These are phyloP conservation scores for Pythium guiyangense DNA, from an alignment of 352 stramenopile genomes.

Conservation along the genomic window DNA sequence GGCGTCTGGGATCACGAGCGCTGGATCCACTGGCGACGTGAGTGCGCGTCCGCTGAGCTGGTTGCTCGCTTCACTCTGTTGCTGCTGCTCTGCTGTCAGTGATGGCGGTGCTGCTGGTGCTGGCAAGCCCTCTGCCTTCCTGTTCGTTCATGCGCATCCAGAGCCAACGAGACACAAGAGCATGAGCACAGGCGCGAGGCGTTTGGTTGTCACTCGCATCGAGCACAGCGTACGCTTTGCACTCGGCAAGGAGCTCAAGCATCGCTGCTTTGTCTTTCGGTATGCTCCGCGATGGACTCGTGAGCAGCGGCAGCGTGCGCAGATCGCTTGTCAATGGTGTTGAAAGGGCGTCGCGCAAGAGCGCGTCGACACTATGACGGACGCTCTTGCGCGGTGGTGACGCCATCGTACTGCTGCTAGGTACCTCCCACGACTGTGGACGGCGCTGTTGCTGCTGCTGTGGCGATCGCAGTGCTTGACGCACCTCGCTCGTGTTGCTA, in stretches of 20 bases:
- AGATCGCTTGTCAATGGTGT: background rate
- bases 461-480: background rate
- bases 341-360: background rate
- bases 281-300: constrained; percentile 7
- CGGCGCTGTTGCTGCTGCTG: background rate
- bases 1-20: constrained; percentile 25
- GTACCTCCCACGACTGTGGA: constrained; percentile 4
- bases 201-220: too few species aligned
- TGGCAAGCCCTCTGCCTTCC: constrained; percentile 7
- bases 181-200: too few species aligned
- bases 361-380: background rate
- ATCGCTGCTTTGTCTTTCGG: constrained; percentile 32
- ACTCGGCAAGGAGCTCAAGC: constrained; percentile 37
- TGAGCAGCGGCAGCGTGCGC: constrained; percentile 31
- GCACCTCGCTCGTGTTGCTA: background rate
- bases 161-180: background rate
- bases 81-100: background rate
- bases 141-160: constrained; percentile 5
- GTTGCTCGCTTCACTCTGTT: constrained; percentile 15
- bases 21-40: background rate
- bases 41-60: constrained; percentile 32
- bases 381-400: constrained; percentile 7
- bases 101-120: background rate
- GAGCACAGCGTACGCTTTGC: constrained; percentile 28
- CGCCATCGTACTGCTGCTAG: background rate